Base-by-base conservation (phyloP, 2,329 filamentous ascomycete genomes). In the Helotiales sp. region DNA sequence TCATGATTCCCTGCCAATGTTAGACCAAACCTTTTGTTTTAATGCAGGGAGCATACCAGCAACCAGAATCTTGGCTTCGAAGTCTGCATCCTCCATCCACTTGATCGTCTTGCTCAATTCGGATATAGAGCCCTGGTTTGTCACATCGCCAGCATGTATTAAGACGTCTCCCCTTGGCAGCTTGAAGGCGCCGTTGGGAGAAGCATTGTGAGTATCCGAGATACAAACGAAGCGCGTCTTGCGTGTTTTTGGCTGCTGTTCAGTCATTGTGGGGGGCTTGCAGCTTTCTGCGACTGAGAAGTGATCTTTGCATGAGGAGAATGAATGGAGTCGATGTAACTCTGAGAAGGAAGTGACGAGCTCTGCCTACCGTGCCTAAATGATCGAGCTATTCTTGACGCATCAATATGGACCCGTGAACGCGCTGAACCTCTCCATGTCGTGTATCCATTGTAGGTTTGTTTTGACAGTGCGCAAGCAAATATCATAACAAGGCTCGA, bases 101-200 rank as follows among this genome's bases (percentile, higher is more conserved):
- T 77, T 73, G 0, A 89, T 76, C 0, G 83, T 80, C 66, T 81
- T 86, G 50, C 81, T 79, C 17, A 91, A 75, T 73, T 86, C 83
- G 6, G 75, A 76, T 62, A 76, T 76, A 62, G 76, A 86, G 15
- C 89, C 89, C 68, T 88, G 84, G 69, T 91, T 91, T 3, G 88
- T 90, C 63, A 93, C 72, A 69, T 93, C 89, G 6, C 89, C 89
- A 1, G 89, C 88, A 68, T 91, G 88, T 50, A 92, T 85, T 31
- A 93, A 77, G 8, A 93, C 82, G 69, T 93, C 88, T 38, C 89
- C 89, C 22, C 79, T 79, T 0, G 89, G 89, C 1, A 91, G 78
- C 65, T 83, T 86, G 64, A 82, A 77, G 2, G 79, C 78, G 63
- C 77, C 72, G 51, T 68, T 63, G 12, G 78, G 76, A n/a, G 72